Evolutionary conservation across 2,329 filamentous ascomycete genomes (phyloP).

Genomic region (Fusarium pseudonygamai): DNA sequence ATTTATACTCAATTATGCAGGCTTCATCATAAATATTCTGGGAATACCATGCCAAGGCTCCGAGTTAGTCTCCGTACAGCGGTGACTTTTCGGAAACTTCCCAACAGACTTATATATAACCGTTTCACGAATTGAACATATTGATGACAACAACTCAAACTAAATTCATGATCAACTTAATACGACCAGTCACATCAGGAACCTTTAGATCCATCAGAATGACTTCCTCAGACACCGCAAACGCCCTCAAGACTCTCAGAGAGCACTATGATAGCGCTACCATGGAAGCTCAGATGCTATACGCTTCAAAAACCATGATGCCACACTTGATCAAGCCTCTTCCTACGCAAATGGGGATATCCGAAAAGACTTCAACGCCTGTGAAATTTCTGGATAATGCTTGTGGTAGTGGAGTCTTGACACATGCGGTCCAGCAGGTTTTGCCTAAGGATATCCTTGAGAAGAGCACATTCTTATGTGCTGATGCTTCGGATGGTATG

Average conservation of each 20-base stretch:
- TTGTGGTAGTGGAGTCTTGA: conserved; percentile 62
- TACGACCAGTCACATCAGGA: background rate
- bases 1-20: background rate
- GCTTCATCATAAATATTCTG: no score
- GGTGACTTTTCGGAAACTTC: conserved; percentile 37
- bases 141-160: background rate
- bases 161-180: background rate
- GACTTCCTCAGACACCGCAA: background rate
- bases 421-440: conserved; percentile 53
- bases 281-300: conserved; percentile 29
- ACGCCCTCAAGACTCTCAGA: conserved; percentile 21
- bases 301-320: conserved; percentile 33
- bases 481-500: conserved; percentile 57
- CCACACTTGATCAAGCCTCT: conserved; percentile 32
- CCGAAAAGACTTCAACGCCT: conserved; percentile 35
- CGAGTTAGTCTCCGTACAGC: conserved; percentile 21
- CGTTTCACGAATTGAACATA: background rate
- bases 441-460: conserved; percentile 51
- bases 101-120: background rate
- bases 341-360: conserved; percentile 41
- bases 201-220: conserved; percentile 1
- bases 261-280: conserved; percentile 23
- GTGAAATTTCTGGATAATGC: conserved; percentile 61
- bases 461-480: conserved; percentile 58
- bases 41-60: conserved; percentile 1